These are phyloP conservation scores for Syzygium aromaticum DNA, from an alignment of 345 rosid genomes.

Conservation along the genomic window DNA sequence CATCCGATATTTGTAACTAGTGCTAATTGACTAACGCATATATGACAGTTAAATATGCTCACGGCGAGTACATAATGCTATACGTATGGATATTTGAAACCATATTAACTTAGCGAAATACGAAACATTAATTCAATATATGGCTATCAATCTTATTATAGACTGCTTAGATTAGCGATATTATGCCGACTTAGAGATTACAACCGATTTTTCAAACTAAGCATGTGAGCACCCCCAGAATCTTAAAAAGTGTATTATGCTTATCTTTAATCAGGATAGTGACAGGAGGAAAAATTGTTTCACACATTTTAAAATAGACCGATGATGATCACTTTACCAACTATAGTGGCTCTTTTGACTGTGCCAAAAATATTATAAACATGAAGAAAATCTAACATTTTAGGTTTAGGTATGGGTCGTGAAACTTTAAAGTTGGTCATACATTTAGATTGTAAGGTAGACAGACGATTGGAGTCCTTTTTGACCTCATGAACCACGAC, in stretches of 20 bases:
- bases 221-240: not conserved
- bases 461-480: not conserved
- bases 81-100: not conserved
- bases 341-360: not conserved
- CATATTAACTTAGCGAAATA: not conserved
- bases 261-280: not conserved
- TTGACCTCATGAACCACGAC: not conserved
- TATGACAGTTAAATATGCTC: not conserved
- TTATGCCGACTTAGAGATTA: not conserved
- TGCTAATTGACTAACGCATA: not conserved
- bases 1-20: not conserved
- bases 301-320: not conserved
- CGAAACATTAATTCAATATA: not conserved
- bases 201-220: not conserved
- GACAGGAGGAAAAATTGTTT: not conserved
- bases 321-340: not conserved
- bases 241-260: not conserved
- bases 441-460: not conserved
- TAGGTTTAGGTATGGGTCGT: not conserved
- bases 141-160: not conserved
- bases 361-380: not conserved
- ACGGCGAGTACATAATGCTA: not conserved
- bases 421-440: not conserved
- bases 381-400: not conserved
- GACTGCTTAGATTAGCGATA: not conserved